phyloP scores from a whole-genome alignment of 805 yeast genomes.

The Maudiozyma turicensis region DNA sequence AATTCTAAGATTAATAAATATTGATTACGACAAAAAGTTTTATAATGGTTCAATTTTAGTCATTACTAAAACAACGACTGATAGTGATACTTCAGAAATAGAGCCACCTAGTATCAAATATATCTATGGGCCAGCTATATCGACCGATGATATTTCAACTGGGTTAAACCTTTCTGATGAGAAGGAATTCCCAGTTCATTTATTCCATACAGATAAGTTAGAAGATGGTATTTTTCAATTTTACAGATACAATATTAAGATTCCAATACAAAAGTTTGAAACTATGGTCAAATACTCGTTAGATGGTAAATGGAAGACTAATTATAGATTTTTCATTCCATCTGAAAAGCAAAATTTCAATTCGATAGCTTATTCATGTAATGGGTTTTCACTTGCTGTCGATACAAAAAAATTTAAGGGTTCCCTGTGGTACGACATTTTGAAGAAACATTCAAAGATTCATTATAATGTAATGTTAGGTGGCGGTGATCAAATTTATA shows the following conservation, averaged over 20 bases:
- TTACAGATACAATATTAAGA: constrained; percentile 52
- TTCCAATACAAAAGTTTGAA: constrained; percentile 40
- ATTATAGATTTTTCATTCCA: constrained; percentile 65
- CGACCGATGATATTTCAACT: neutral
- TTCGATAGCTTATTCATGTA: constrained; percentile 75
- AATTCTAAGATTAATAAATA: constrained; percentile 54
- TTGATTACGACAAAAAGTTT: constrained; percentile 38
- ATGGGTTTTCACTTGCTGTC: constrained; percentile 74
- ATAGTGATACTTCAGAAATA: constrained; percentile 25
- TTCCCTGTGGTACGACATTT: constrained; percentile 79
- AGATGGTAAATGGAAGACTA: constrained; percentile 34
- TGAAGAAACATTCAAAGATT: constrained; percentile 52
- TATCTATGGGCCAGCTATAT: constrained; percentile 8
- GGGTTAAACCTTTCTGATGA: constrained; percentile 26
- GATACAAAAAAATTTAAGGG: constrained; percentile 61
- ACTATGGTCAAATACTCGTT: constrained; percentile 57
- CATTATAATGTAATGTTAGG: constrained; percentile 91
- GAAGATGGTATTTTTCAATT: constrained; percentile 35
- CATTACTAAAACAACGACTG: constrained; percentile 40
- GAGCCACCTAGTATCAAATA: constrained; percentile 27
- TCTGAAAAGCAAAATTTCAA: constrained; percentile 60
- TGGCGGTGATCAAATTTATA: constrained; percentile 93
- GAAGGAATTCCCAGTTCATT: constrained; percentile 34
- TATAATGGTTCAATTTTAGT: constrained; percentile 66
- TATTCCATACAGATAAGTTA: constrained; percentile 33